These are phyloP conservation scores for Echium plantagineum DNA, from an alignment of 257 asterid genomes.

Conservation along the genomic window DNA sequence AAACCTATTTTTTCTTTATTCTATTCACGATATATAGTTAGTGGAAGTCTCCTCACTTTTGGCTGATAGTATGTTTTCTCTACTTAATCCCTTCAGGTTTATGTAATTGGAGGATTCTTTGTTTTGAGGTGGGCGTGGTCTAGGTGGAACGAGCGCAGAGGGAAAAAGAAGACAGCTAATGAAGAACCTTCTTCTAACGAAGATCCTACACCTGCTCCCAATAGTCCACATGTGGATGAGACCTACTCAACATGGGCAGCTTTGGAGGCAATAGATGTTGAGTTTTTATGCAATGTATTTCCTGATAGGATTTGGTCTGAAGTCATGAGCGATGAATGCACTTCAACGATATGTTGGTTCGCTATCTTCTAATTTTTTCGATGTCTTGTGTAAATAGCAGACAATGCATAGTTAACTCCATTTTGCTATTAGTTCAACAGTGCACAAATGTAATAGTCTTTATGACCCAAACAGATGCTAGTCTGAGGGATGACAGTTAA, in stretches of 20 bases:
- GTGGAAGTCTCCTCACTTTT: not conserved
- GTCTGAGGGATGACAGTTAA: no score
- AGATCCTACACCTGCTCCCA: not conserved
- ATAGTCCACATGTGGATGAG: not conserved
- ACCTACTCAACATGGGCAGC: not conserved
- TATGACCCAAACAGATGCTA: no score
- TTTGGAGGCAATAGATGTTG: no score
- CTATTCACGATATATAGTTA: not conserved
- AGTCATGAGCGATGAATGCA: no score
- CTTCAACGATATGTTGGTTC: not conserved
- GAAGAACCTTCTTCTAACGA: slow-evolving; percentile 19
- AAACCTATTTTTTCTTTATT: not conserved
- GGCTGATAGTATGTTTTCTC: not conserved
- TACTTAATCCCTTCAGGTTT: slow-evolving; percentile 41
- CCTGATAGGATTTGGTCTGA: no score
- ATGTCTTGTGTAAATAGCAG: no score
- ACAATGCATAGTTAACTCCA: no score
- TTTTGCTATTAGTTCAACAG: no score
- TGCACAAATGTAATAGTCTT: no score
- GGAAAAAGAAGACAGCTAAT: slow-evolving; percentile 39
- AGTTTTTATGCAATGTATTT: no score
- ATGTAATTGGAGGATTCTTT: slow-evolving; percentile 75
- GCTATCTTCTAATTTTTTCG: not conserved
- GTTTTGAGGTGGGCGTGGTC: slow-evolving; percentile 81
- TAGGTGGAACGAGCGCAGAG: slow-evolving; percentile 74